Evolutionary conservation across 179 eudicot genomes (phyloP).

Genomic region (Pouteria campechiana): DNA sequence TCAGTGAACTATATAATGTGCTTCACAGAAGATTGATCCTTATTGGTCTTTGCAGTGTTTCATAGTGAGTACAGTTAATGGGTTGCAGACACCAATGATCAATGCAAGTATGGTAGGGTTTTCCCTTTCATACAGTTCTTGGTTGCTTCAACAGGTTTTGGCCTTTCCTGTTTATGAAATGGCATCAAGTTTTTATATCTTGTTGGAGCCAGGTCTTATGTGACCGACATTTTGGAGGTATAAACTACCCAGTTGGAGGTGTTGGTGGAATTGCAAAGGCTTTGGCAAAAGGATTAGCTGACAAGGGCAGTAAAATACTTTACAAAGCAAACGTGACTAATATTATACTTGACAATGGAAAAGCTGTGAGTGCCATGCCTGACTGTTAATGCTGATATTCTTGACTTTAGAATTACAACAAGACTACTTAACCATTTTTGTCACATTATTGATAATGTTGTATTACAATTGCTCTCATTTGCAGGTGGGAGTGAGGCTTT

Average conservation of each 20-base stretch:
- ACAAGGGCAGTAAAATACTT: slow-evolving; percentile 75
- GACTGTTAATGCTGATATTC: too few relatives aligned
- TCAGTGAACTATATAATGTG: too few relatives aligned
- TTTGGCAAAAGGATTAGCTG: slow-evolving; percentile 79
- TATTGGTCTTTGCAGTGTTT: slow-evolving; percentile 65
- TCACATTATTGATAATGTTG: too few relatives aligned
- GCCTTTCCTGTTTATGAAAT: slow-evolving; percentile 6
- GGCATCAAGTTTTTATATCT: slow-evolving; percentile 5
- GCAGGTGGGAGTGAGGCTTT: slow-evolving; percentile 78
- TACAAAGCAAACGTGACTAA: slow-evolving; percentile 83
- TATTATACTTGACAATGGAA: slow-evolving; percentile 64
- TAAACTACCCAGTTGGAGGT: slow-evolving; percentile 96
- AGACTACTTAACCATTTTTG: too few relatives aligned
- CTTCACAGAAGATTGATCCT: not conserved
- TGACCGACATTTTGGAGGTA: slow-evolving; percentile 98
- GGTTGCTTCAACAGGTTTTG: slow-evolving; percentile 8
- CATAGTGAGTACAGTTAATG: slow-evolving; percentile 95
- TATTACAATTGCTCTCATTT: slow-evolving; percentile 1
- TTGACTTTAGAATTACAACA: too few relatives aligned
- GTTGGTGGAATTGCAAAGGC: slow-evolving; percentile 93
- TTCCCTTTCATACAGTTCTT: not conserved
- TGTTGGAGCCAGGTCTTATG: slow-evolving; percentile 64
- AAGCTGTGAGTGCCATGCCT: slow-evolving; percentile 84
- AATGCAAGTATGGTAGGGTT: slow-evolving; percentile 94
- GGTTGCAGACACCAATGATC: slow-evolving; percentile 93